phyloP scores from a whole-genome alignment of 2,329 filamentous ascomycete species.

The Fusarium tupiense region DNA sequence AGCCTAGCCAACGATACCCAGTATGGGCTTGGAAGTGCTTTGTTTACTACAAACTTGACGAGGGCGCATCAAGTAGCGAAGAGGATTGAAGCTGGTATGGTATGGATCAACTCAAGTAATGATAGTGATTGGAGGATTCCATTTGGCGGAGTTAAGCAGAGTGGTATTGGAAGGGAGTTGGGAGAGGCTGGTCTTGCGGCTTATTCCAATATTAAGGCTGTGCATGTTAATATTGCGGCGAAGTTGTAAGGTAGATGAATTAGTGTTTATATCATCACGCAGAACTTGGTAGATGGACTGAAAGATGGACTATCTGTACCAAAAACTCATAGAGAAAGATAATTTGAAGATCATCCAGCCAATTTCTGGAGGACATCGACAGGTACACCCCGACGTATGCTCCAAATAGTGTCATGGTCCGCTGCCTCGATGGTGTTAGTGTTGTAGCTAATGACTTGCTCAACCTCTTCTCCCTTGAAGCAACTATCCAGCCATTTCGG shows the following conservation, averaged over 20 bases:
- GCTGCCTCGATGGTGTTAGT: neutral
- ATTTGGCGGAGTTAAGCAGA: constrained; percentile 60
- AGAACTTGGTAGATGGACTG: neutral
- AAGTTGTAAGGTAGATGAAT: neutral
- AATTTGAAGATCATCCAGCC: neutral
- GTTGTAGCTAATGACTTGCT: neutral
- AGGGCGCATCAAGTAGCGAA: constrained; percentile 59
- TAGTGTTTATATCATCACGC: no score
- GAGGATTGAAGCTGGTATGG: constrained; percentile 69
- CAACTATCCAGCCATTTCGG: constrained; percentile 11
- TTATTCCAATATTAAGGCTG: constrained; percentile 57
- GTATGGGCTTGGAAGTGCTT: constrained; percentile 69
- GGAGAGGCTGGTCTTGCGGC: constrained; percentile 57
- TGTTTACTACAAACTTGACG: constrained; percentile 69
- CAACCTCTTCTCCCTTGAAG: neutral
- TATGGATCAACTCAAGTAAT: constrained; percentile 62
- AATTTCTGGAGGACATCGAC: neutral
- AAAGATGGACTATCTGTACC: neutral
- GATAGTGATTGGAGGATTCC: constrained; percentile 57
- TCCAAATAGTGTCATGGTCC: constrained; percentile 20
- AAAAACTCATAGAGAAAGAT: fast-evolving
- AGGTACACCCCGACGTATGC: neutral
- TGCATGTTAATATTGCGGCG: constrained; percentile 55
- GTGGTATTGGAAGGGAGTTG: constrained; percentile 57
- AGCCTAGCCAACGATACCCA: constrained; percentile 60